Base-by-base conservation (phyloP, 2,329 filamentous ascomycete genomes). In the Fusarium pininemorale region DNA sequence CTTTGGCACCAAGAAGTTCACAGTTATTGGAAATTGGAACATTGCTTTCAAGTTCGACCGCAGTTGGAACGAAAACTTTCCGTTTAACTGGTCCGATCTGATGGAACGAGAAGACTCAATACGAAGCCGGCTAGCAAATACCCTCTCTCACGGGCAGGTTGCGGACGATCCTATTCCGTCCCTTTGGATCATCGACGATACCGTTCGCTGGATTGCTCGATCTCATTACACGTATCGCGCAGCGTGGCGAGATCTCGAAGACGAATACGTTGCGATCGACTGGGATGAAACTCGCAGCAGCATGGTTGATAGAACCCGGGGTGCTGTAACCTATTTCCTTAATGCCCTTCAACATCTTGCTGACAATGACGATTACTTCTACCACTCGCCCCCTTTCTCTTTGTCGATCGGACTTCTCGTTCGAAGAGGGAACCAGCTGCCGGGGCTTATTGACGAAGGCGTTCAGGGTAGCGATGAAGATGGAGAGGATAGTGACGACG, bases 11-110 rank as follows among this genome's bases (percentile, higher is more conserved):
- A 15, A 13, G 12, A 39, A 9, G 1, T 63, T 39, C 6, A 28
- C 38, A 1, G 26, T 45, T 5, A 3, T 32, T 15, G 26, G 26
- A 22, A 2, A 0, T 15, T 48, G 18, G 35, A 24, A 47, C 15
- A 28, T 66, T 7, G 63, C 58, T 9, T 32, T 66, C n/a, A 39
- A 47, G 4, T 66, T 47, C 5, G n/a, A 63, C 26, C 18, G 5
- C 15, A 35, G n/a, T 8, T 56, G 38, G 26, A 30, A 22, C 12
- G 1, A 11, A 0, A 2, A 8, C 6, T 22, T 54, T 9, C 32
- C 57, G 12, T 9, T 2, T 0, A n/a, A 5, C 3, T 3, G 24
- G 12, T 6, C 4, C 7, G 14, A 9, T 4, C 1, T 18, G 5
- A 12, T 63, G n/a, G 1, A 10, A 4, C 1, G 0, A 1, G 42